A percentile compares a stretch with the other conserved stretches of the same genome.
Conservation (phyloP, 495 filamentous ascomycete species). For the Penicillium waksmanii region DNA sequence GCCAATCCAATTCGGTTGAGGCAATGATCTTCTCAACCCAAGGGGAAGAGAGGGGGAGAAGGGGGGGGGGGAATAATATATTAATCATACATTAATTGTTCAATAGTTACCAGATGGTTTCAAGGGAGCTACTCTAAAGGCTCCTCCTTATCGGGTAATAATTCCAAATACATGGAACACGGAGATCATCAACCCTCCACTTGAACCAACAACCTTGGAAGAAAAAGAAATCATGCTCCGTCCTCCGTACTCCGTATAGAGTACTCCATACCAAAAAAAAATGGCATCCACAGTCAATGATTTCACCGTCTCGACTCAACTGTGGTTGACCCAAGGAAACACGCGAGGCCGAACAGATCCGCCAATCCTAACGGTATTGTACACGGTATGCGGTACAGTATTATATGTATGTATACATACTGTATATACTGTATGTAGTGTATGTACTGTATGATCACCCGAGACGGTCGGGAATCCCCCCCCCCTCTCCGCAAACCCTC, state of each 20-base stretch:
- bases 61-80: background rate
- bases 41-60: background rate
- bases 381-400: background rate
- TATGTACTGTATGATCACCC: background rate
- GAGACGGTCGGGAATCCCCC: background rate
- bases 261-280: background rate
- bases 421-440: conserved; percentile 5
- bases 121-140: background rate
- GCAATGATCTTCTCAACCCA: background rate
- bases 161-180: background rate
- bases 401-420: background rate
- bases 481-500: conserved; percentile 5
- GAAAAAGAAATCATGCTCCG: background rate
- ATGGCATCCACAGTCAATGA: conserved; percentile 26
- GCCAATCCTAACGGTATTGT: conserved; percentile 6
- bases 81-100: background rate
- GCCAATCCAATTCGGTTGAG: background rate
- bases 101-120: conserved; percentile 3
- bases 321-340: conserved; percentile 11
- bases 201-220: no score
- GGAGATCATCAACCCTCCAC: no score
- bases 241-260: background rate
- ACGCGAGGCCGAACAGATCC: conserved; percentile 24
- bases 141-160: background rate
- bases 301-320: conserved; percentile 22